Evolutionary conservation across 257 asterid genomes (phyloP).

Genomic region (Solanum tarijense): DNA sequence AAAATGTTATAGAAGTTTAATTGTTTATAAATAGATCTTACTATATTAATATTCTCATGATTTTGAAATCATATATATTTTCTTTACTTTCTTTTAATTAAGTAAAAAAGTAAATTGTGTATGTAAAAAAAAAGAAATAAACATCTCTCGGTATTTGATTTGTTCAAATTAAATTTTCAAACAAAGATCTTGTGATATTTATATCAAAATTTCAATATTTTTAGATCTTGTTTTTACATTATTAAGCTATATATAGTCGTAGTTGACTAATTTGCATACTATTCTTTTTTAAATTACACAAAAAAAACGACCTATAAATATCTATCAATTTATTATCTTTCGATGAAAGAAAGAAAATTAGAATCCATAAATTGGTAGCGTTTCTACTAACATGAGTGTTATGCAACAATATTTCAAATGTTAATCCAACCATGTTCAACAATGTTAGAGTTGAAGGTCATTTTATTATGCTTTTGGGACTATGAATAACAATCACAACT

Average conservation of each 20-base stretch:
- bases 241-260: not conserved
- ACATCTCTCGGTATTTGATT: not conserved
- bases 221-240: not conserved
- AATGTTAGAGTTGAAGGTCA: not conserved
- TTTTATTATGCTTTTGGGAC: not conserved
- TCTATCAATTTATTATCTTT: not conserved
- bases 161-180: not conserved
- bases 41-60: not conserved
- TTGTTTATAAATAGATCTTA: not conserved
- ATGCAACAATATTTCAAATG: not conserved
- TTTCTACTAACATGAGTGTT: not conserved
- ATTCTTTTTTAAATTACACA: not conserved
- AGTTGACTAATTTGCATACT: not conserved
- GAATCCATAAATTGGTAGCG: not conserved
- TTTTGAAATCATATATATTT: not conserved
- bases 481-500: not conserved
- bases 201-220: not conserved
- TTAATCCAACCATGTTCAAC: not conserved
- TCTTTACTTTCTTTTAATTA: not conserved
- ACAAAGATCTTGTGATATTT: not conserved
- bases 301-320: not conserved
- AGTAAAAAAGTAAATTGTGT: not conserved
- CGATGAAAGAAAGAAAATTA: not conserved
- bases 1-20: not conserved
- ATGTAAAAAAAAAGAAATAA: not conserved